phyloP scores from a whole-genome alignment of 768 basidiomycete genomes.

The Pholiota molesta region DNA sequence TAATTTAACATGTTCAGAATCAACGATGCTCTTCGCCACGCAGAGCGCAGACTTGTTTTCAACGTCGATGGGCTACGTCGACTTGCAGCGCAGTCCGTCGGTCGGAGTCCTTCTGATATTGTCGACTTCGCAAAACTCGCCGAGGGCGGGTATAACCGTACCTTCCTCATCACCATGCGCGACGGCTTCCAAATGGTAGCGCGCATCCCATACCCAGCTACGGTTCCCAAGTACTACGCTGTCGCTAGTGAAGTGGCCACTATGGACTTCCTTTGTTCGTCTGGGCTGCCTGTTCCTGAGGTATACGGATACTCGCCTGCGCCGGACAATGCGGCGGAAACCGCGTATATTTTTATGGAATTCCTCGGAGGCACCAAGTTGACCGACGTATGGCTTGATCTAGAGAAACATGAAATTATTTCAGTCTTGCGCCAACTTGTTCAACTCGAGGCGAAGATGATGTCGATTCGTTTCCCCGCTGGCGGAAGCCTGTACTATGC shows the following conservation, averaged over 20 bases:
- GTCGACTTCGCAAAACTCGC: conserved; percentile 41
- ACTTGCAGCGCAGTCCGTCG: conserved; percentile 48
- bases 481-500: conserved; percentile 54
- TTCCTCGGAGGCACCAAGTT: conserved; percentile 42
- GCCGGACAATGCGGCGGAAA: conserved; percentile 41
- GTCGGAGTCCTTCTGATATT: conserved; percentile 39
- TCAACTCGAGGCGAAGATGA: conserved; percentile 50
- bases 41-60: conserved; percentile 45
- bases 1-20: conserved; percentile 32
- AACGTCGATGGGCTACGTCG: conserved; percentile 38
- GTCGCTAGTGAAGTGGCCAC: conserved; percentile 52
- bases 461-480: conserved; percentile 50
- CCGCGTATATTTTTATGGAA: conserved; percentile 52
- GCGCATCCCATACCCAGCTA: conserved; percentile 42
- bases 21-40: conserved; percentile 46
- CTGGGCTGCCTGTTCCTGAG: conserved; percentile 42
- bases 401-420: conserved; percentile 39
- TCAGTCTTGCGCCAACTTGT: conserved; percentile 47
- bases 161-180: conserved; percentile 41
- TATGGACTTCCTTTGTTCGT: conserved; percentile 40
- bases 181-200: conserved; percentile 40
- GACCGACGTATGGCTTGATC: conserved; percentile 41
- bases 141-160: conserved; percentile 47
- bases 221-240: conserved; percentile 38
- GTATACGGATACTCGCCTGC: conserved; percentile 46